Evolutionary conservation across 2,329 filamentous ascomycete species (phyloP).

Genomic region (Huntiella abstrusa): DNA sequence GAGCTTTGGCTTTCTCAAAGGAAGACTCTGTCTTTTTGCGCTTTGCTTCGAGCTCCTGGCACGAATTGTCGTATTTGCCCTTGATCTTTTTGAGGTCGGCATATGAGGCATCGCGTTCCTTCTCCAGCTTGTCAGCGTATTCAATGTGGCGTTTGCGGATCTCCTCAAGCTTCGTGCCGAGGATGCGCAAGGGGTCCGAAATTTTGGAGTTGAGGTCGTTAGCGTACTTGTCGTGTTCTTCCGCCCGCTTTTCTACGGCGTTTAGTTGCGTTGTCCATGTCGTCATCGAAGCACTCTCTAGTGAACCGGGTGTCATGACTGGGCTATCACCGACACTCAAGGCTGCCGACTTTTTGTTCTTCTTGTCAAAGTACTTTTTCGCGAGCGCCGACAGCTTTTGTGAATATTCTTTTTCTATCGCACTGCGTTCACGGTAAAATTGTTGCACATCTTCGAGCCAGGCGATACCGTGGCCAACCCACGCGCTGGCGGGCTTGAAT

Average conservation of each 20-base stretch:
- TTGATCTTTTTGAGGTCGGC: slow-evolving; percentile 78
- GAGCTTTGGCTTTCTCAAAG: slow-evolving; percentile 88
- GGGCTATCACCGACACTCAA: slow-evolving; percentile 89
- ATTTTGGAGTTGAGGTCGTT: slow-evolving; percentile 61
- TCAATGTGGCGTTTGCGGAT: slow-evolving; percentile 80
- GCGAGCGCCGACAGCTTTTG: slow-evolving; percentile 71
- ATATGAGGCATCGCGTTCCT: slow-evolving; percentile 71
- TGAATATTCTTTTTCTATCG: slow-evolving; percentile 93
- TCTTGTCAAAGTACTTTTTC: slow-evolving; percentile 96
- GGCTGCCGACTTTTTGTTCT: slow-evolving; percentile 69
- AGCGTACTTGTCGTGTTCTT: slow-evolving; percentile 74
- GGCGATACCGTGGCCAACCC: slow-evolving; percentile 73
- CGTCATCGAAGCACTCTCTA: slow-evolving; percentile 88
- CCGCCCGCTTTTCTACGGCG: slow-evolving; percentile 70
- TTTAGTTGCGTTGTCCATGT: slow-evolving; percentile 92
- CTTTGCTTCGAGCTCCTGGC: slow-evolving; percentile 84
- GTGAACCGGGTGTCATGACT: slow-evolving; percentile 78
- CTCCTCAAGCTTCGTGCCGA: slow-evolving; percentile 65
- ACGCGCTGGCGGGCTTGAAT: slow-evolving; percentile 85
- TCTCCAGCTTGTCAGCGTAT: slow-evolving; percentile 73
- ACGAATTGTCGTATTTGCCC: slow-evolving; percentile 77
- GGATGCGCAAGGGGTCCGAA: slow-evolving; percentile 67
- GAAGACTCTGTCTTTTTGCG: slow-evolving; percentile 88
- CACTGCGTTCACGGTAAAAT: slow-evolving; percentile 88
- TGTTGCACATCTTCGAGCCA: slow-evolving; percentile 96